These are phyloP conservation scores for Chlamydomonas reinhardtii DNA, from an alignment of 163 green algal species.

Conservation along the genomic window DNA sequence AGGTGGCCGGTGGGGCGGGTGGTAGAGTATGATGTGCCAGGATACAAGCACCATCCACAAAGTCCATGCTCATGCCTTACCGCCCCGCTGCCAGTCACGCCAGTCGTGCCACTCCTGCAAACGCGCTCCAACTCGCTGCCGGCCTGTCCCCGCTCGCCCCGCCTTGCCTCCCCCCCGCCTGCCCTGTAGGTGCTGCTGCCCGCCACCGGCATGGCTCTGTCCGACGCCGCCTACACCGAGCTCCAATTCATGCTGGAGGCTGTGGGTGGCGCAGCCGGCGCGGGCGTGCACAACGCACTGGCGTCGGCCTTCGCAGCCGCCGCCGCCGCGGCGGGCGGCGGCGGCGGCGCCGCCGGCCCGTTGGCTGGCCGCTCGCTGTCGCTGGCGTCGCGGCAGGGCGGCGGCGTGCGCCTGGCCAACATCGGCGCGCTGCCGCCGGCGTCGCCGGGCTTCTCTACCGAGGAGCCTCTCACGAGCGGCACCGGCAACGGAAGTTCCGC, in stretches of 20 bases:
- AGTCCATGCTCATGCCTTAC: too few relatives aligned
- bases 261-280: neutral
- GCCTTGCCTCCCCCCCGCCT: too few relatives aligned
- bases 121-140: too few relatives aligned
- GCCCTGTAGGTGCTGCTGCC: slow-evolving; percentile 22
- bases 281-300: too few relatives aligned
- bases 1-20: neutral
- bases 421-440: too few relatives aligned
- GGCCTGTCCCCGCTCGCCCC: too few relatives aligned
- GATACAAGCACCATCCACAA: too few relatives aligned
- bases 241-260: slow-evolving; percentile 23
- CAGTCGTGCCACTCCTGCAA: too few relatives aligned
- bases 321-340: neutral
- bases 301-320: neutral
- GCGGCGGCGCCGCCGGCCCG: neutral
- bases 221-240: slow-evolving; percentile 8
- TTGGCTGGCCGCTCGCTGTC: neutral
- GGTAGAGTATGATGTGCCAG: too few relatives aligned
- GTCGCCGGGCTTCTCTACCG: too few relatives aligned
- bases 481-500: neutral
- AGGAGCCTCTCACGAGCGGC: neutral
- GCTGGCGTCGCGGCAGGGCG: neutral
- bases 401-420: too few relatives aligned
- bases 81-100: too few relatives aligned
- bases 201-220: neutral